Conservation (phyloP, 1,284 basidiomycete genomes). For the Cryptococcus maquisensis region DNA sequence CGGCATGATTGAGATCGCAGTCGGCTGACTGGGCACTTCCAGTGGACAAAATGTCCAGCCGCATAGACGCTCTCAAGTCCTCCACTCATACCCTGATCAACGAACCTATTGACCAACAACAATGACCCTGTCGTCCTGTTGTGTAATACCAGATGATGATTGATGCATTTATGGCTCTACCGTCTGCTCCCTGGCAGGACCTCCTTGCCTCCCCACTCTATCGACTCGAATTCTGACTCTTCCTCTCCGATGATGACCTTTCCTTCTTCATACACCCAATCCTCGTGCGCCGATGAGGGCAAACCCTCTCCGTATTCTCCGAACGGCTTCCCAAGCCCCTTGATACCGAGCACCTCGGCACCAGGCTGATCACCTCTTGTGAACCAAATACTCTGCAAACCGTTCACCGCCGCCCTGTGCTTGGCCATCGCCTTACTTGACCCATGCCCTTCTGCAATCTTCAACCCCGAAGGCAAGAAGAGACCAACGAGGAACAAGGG, state of each 20-base stretch:
- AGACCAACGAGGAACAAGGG: slow-evolving; percentile 92
- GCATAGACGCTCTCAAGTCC: slow-evolving; percentile 47
- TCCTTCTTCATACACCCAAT: slow-evolving; percentile 3
- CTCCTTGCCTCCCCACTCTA: slow-evolving; percentile 14
- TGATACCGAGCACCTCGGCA: background rate
- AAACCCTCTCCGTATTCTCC: slow-evolving; percentile 12
- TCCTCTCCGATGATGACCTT: slow-evolving; percentile 4
- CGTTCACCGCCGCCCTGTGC: slow-evolving; percentile 63
- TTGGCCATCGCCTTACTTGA: slow-evolving; percentile 92
- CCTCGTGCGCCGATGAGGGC: slow-evolving; percentile 11
- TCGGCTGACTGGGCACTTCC: background rate
- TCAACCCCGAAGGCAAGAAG: slow-evolving; percentile 72
- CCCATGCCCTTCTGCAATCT: slow-evolving; percentile 94
- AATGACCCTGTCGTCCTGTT: background rate
- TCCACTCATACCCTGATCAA: slow-evolving; percentile 27
- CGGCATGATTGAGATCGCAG: background rate
- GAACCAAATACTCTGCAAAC: slow-evolving; percentile 40
- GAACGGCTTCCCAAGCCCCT: background rate
- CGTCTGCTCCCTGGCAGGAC: slow-evolving; percentile 11
- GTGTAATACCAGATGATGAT: background rate
- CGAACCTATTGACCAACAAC: background rate
- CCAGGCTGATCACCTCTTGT: slow-evolving; percentile 25
- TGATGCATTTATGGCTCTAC: background rate
- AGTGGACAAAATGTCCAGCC: slow-evolving; percentile 47
- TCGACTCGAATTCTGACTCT: slow-evolving; percentile 3